Evolutionary conservation across 2,329 filamentous ascomycete species (phyloP).

Genomic region (Monosporascus sp.): DNA sequence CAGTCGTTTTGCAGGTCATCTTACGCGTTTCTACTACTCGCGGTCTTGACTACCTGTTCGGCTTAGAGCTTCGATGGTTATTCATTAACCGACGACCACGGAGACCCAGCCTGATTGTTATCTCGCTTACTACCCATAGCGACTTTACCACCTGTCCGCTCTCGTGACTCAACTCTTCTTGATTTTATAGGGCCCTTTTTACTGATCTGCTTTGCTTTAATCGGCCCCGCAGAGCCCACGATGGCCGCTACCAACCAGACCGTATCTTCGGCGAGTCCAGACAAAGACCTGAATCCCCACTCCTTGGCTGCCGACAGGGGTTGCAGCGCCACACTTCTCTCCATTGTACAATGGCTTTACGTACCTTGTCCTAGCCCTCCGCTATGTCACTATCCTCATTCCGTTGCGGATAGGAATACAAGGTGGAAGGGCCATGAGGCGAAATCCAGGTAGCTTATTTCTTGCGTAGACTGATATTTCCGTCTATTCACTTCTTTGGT

Average conservation of each 20-base stretch:
- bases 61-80: background rate
- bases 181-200: slow-evolving; percentile 8
- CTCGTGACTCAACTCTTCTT: slow-evolving; percentile 18
- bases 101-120: background rate
- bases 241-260: slow-evolving; percentile 27
- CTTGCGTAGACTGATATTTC: slow-evolving; percentile 2
- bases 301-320: slow-evolving; percentile 26
- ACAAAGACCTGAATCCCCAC: slow-evolving; percentile 18
- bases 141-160: slow-evolving; percentile 1
- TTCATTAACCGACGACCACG: background rate
- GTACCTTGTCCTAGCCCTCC: slow-evolving; percentile 18
- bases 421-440: slow-evolving; percentile 8
- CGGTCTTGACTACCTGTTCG: background rate
- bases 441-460: slow-evolving; percentile 3
- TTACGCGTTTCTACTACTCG: slow-evolving; percentile 10
- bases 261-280: slow-evolving; percentile 26
- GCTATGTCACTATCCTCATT: slow-evolving; percentile 17
- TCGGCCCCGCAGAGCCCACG: slow-evolving; percentile 20
- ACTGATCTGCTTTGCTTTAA: slow-evolving; percentile 12
- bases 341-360: slow-evolving; percentile 16
- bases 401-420: slow-evolving; percentile 14
- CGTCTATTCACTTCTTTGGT: background rate
- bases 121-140: background rate
- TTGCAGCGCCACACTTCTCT: slow-evolving; percentile 28
- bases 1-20: slow-evolving; percentile 14